Evolutionary conservation across 345 rosid genomes (phyloP).

Genomic region (Boechera stricta): DNA sequence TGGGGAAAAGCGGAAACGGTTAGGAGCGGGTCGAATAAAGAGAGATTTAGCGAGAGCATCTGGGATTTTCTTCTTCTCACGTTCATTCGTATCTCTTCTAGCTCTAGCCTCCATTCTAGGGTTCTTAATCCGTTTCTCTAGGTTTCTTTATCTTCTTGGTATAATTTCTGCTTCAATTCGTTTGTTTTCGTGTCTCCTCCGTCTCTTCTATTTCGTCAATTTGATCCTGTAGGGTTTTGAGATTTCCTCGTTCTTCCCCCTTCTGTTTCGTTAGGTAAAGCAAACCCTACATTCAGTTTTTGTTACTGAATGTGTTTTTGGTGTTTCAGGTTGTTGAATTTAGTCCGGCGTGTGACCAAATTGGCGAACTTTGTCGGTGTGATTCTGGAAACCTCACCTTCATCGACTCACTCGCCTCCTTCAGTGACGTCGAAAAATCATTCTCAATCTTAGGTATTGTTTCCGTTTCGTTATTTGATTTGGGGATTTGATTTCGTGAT

Average conservation of each 20-base stretch:
- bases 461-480: too few species aligned
- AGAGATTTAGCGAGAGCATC: constrained; percentile 46
- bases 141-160: constrained; percentile 33
- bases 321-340: constrained; percentile 53
- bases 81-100: constrained; percentile 35
- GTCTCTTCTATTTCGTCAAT: constrained; percentile 37
- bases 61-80: constrained; percentile 41
- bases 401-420: too few species aligned
- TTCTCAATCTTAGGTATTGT: too few species aligned
- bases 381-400: constrained; percentile 28
- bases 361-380: constrained; percentile 34
- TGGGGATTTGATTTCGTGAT: too few species aligned
- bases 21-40: constrained; percentile 7
- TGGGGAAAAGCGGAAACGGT: too few species aligned
- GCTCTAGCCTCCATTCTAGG: constrained; percentile 32
- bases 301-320: constrained; percentile 37
- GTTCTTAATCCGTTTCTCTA: constrained; percentile 59
- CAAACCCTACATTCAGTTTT: constrained; percentile 63
- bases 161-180: constrained; percentile 25
- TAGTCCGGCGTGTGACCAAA: constrained; percentile 16
- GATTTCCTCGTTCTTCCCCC: too few species aligned
- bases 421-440: too few species aligned
- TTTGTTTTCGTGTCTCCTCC: constrained; percentile 5
- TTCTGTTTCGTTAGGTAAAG: neutral
- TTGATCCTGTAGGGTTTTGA: constrained; percentile 5